Conservation (phyloP, 768 basidiomycete species). For the Mycena chlorophos region DNA sequence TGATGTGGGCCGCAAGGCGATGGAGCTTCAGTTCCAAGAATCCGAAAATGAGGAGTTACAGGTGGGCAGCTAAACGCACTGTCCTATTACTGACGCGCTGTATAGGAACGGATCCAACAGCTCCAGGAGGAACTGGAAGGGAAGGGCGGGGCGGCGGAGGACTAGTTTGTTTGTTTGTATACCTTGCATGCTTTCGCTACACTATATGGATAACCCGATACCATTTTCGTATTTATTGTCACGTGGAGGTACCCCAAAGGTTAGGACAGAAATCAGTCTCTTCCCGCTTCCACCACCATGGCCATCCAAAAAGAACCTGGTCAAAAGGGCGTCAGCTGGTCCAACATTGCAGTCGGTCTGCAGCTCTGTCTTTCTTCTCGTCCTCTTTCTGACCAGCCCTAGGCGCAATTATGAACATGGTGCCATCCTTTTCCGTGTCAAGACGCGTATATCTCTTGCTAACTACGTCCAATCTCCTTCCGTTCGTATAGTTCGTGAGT, state of each 20-base stretch:
- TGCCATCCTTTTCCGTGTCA: conserved; percentile 35
- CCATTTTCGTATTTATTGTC: background rate
- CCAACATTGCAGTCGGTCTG: conserved; percentile 92
- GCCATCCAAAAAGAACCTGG: conserved; percentile 84
- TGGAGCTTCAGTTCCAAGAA: conserved; percentile 82
- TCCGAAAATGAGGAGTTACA: conserved; percentile 76
- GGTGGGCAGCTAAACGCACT: conserved; percentile 78
- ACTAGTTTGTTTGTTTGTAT: background rate
- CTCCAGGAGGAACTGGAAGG: conserved; percentile 66
- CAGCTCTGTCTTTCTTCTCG: conserved; percentile 16
- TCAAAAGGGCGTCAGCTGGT: conserved; percentile 90
- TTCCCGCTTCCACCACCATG: conserved; percentile 46
- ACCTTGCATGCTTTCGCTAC: conserved; percentile 1
- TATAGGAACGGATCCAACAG: conserved; percentile 35
- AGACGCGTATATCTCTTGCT: conserved; percentile 11
- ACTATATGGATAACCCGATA: conserved; percentile 1
- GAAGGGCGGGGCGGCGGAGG: conserved; percentile 36
- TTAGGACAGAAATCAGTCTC: conserved; percentile 25
- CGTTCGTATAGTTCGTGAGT: conserved; percentile 37
- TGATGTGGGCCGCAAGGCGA: conserved; percentile 65
- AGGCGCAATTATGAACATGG: conserved; percentile 99
- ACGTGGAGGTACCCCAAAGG: conserved; percentile 9
- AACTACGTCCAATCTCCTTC: conserved; percentile 1
- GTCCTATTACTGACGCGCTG: conserved; percentile 37
- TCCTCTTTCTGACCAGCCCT: conserved; percentile 21